Percentiles rank a stretch among this genome's conserved stretches.
These are phyloP conservation scores for Boletus vinaceobasis DNA, from an alignment of 768 basidiomycete genomes.

Conservation along the genomic window DNA sequence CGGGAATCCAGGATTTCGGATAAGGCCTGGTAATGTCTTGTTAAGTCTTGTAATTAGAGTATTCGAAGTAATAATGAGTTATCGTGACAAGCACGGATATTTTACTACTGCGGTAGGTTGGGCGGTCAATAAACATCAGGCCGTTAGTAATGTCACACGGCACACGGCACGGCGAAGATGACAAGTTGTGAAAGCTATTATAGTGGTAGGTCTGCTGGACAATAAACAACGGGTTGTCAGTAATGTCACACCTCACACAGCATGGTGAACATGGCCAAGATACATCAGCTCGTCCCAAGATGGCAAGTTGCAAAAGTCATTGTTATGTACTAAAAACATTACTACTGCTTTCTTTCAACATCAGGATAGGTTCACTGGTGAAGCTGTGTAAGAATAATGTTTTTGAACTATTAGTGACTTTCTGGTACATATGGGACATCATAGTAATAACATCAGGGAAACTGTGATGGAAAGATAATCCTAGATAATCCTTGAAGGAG, in stretches of 20 bases:
- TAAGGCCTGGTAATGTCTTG: too few relatives aligned
- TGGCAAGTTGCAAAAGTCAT: too few relatives aligned
- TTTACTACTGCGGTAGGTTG: background rate
- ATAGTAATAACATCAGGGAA: too few relatives aligned
- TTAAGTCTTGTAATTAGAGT: too few relatives aligned
- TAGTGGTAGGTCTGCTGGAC: background rate
- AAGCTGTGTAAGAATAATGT: too few relatives aligned
- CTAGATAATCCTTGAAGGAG: too few relatives aligned
- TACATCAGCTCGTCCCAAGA: too few relatives aligned
- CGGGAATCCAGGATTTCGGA: too few relatives aligned
- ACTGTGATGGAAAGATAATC: too few relatives aligned
- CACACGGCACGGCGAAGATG: background rate
- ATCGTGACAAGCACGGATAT: background rate
- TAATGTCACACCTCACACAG: background rate
- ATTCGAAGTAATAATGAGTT: background rate
- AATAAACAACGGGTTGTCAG: background rate
- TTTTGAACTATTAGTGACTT: background rate
- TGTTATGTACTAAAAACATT: too few relatives aligned
- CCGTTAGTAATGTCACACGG: background rate
- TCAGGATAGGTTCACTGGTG: too few relatives aligned
- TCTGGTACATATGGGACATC: background rate
- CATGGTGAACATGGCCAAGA: background rate
- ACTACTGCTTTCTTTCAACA: too few relatives aligned
- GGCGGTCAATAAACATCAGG: background rate
- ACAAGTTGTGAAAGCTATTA: background rate